Conservation (phyloP, 1,284 basidiomycete genomes). For the Tilletia horrida region DNA sequence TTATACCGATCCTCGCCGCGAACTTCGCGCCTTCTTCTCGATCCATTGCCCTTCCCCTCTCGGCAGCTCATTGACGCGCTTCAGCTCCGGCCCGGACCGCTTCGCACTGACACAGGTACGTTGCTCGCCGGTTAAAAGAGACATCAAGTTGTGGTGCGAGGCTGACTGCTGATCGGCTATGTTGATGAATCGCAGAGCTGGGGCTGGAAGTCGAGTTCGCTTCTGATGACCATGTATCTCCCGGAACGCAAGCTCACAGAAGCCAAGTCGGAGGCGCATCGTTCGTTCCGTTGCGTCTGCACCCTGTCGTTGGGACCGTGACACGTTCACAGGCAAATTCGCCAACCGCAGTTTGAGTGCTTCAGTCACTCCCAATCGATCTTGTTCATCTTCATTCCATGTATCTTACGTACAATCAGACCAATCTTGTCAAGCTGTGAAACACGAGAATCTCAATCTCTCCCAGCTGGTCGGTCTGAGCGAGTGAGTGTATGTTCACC, state of each 20-base stretch:
- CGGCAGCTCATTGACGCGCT: conserved; percentile 76
- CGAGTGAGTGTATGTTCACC: no score
- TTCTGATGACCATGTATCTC: conserved; percentile 52
- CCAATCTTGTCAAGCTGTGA: no score
- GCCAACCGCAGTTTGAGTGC: no score
- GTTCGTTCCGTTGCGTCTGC: conserved; percentile 38
- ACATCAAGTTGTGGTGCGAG: background rate
- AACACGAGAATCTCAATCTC: no score
- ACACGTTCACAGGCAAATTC: background rate
- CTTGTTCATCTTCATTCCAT: no score
- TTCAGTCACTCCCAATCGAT: no score
- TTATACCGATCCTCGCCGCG: conserved; percentile 56
- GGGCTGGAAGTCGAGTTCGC: conserved; percentile 59
- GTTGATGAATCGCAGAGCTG: conserved; percentile 54
- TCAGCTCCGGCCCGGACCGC: conserved; percentile 77
- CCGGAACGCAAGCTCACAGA: conserved; percentile 59
- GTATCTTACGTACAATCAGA: no score
- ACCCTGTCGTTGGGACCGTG: conserved; percentile 22
- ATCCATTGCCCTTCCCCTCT: conserved; percentile 77
- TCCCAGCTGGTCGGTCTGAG: no score
- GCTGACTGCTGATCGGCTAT: background rate
- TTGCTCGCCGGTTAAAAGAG: background rate
- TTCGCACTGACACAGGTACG: conserved; percentile 63
- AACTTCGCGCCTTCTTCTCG: conserved; percentile 67
- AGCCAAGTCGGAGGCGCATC: conserved; percentile 25